phyloP scores from a whole-genome alignment of 495 filamentous ascomycete species.

The Articulospora tetracladia region DNA sequence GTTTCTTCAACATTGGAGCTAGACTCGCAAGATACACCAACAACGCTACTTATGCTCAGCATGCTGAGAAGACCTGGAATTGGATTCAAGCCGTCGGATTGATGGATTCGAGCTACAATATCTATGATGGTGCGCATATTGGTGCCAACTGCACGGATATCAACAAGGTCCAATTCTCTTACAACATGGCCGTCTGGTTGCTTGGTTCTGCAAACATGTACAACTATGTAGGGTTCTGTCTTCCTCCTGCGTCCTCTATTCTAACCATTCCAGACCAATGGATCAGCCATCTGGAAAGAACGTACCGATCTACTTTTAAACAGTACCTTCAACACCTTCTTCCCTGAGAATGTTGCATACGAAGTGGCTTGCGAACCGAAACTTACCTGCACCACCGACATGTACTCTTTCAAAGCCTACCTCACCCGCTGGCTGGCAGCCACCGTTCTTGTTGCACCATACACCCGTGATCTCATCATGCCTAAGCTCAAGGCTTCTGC shows the following conservation, averaged over 20 bases:
- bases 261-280: constrained; percentile 26
- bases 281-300: constrained; percentile 27
- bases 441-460: constrained; percentile 67
- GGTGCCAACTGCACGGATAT: constrained; percentile 58
- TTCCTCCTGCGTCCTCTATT: neutral
- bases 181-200: constrained; percentile 69
- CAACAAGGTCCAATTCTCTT: constrained; percentile 67
- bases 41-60: constrained; percentile 74
- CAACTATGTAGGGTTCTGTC: constrained; percentile 50
- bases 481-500: constrained; percentile 62
- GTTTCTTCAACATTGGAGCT: constrained; percentile 82
- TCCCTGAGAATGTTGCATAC: constrained; percentile 54
- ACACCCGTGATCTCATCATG: constrained; percentile 57
- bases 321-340: constrained; percentile 40
- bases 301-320: constrained; percentile 19
- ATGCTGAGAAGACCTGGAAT: constrained; percentile 68
- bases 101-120: constrained; percentile 57
- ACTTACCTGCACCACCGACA: constrained; percentile 65
- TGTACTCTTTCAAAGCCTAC: constrained; percentile 84
- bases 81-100: constrained; percentile 64
- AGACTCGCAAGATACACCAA: constrained; percentile 73
- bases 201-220: constrained; percentile 79
- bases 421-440: constrained; percentile 76
- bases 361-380: constrained; percentile 72
- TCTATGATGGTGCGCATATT: constrained; percentile 74